Percentiles rank a stretch among this genome's conserved stretches.
Conservation (phyloP, 805 yeast species). For the Candida dajiaensis region DNA sequence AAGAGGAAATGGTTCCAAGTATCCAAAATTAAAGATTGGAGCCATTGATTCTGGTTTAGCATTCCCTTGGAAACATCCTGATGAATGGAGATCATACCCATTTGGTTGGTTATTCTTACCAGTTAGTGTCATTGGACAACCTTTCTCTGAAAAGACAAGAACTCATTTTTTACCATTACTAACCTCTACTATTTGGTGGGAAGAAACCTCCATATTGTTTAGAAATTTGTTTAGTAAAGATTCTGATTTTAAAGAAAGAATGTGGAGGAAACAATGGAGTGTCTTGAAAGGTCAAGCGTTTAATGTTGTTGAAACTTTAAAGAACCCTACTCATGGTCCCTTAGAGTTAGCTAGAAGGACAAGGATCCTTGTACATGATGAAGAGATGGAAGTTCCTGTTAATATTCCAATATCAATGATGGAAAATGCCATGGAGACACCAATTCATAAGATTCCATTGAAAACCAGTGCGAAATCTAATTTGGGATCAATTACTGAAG, state of each 20-base stretch:
- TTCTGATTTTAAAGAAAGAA: constrained; percentile 53
- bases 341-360: constrained; percentile 57
- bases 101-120: constrained; percentile 76
- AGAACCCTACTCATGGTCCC: constrained; percentile 55
- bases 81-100: constrained; percentile 76
- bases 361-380: constrained; percentile 53
- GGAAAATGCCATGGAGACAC: constrained; percentile 39
- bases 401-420: constrained; percentile 32
- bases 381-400: constrained; percentile 53
- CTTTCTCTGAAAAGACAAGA: constrained; percentile 52
- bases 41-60: constrained; percentile 75
- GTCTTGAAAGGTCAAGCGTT: constrained; percentile 75
- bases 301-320: constrained; percentile 63
- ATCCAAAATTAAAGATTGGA: constrained; percentile 47
- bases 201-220: constrained; percentile 42
- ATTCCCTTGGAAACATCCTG: constrained; percentile 80
- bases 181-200: constrained; percentile 69
- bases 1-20: constrained; percentile 15
- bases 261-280: constrained; percentile 65
- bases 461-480: not conserved
- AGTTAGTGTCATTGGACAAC: constrained; percentile 55
- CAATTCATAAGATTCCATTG: constrained; percentile 14
- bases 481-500: not conserved
- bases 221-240: constrained; percentile 48
- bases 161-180: constrained; percentile 50